These are phyloP conservation scores for Penicillium flavigenum DNA, from an alignment of 495 filamentous ascomycete species.

Conservation along the genomic window DNA sequence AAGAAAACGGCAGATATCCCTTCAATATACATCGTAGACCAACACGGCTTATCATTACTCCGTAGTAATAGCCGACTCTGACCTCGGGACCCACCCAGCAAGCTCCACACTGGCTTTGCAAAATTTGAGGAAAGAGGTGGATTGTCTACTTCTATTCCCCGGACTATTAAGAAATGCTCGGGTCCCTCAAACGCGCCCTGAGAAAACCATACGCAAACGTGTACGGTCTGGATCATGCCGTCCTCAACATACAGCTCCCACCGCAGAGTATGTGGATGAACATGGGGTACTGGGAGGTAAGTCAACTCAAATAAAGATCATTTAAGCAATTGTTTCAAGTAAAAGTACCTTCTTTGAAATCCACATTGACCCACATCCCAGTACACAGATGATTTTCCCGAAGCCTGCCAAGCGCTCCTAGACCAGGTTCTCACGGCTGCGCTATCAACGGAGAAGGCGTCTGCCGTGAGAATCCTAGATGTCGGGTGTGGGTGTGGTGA, in stretches of 20 bases:
- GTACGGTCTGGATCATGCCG: constrained; percentile 39
- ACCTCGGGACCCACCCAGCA: neutral
- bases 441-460: constrained; percentile 20
- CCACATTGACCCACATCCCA: constrained; percentile 10
- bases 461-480: constrained; percentile 38
- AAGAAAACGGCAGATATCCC: neutral
- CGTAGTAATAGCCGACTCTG: too few relatives aligned
- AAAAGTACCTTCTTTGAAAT: too few relatives aligned
- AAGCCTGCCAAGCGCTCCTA: constrained; percentile 44
- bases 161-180: constrained; percentile 6
- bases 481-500: constrained; percentile 54
- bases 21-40: too few relatives aligned
- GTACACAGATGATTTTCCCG: constrained; percentile 35
- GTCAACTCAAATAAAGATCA: neutral
- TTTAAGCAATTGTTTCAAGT: neutral
- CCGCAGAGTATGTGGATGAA: constrained; percentile 44
- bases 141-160: neutral
- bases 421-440: constrained; percentile 41
- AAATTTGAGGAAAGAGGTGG: neutral
- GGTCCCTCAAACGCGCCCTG: constrained; percentile 6
- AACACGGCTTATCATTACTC: too few relatives aligned
- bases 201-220: neutral
- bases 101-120: neutral
- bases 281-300: constrained; percentile 43
- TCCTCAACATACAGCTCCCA: constrained; percentile 33